These are phyloP conservation scores for Westerdykella ornata DNA, from an alignment of 2,329 filamentous ascomycete genomes.

Conservation along the genomic window DNA sequence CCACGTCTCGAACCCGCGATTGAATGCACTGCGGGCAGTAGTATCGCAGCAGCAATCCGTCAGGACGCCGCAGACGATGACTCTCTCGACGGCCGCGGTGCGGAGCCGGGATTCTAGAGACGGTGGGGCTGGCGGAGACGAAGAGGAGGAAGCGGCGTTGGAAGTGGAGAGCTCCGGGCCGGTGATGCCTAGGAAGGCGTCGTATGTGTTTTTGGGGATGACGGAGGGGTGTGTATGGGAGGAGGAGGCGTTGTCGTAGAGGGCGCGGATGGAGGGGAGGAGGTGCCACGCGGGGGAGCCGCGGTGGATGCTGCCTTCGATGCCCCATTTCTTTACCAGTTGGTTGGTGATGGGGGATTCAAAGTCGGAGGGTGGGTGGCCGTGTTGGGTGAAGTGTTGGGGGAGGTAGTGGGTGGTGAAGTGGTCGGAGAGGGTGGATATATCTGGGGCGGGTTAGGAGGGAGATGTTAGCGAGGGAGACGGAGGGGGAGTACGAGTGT, in stretches of 20 bases:
- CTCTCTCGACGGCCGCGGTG: slow-evolving; percentile 20
- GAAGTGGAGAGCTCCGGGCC: slow-evolving; percentile 2
- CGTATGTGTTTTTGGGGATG: slow-evolving; percentile 39
- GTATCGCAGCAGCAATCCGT: slow-evolving; percentile 41
- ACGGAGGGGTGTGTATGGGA: slow-evolving; percentile 8
- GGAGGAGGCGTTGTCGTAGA: slow-evolving; percentile 1
- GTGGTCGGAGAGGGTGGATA: slow-evolving; percentile 19
- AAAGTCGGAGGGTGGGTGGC: slow-evolving; percentile 30
- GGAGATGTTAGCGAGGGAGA: too few species aligned
- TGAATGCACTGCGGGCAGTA: slow-evolving; percentile 36
- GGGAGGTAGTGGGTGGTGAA: slow-evolving; percentile 23
- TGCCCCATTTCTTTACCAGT: slow-evolving; percentile 38
- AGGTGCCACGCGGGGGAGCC: slow-evolving; percentile 31
- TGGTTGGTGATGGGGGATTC: slow-evolving; percentile 31
- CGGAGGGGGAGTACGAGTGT: too few species aligned
- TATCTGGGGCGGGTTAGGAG: not conserved
- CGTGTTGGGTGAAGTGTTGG: slow-evolving; percentile 39
- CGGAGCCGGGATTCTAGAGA: slow-evolving; percentile 21
- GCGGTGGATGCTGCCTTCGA: slow-evolving; percentile 26
- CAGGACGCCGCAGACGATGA: slow-evolving; percentile 40
- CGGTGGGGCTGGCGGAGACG: too few species aligned
- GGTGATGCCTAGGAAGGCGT: slow-evolving; percentile 29
- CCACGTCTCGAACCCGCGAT: slow-evolving; percentile 40
- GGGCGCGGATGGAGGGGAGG: slow-evolving; percentile 17
- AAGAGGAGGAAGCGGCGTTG: not conserved